These are phyloP conservation scores for Lepidium aucheri DNA, from an alignment of 345 rosid genomes.

Conservation along the genomic window DNA sequence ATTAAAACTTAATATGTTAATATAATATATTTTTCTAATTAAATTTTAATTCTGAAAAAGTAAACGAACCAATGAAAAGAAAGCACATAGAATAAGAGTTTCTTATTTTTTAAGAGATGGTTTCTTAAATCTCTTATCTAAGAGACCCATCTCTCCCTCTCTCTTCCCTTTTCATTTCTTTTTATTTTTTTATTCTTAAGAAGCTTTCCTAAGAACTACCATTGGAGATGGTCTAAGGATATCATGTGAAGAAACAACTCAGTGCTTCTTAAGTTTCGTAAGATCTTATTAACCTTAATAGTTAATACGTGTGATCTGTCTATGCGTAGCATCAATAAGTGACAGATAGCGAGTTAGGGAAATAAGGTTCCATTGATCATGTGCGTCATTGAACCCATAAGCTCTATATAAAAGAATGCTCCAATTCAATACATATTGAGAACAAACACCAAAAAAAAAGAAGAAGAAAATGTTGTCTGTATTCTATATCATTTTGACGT, in stretches of 20 bases:
- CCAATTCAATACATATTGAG: neutral
- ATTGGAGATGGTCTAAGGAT: too few relatives aligned
- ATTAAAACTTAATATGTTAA: too few relatives aligned
- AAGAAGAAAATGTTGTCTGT: neutral
- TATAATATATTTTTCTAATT: too few relatives aligned
- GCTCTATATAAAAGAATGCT: neutral
- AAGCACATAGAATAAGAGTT: too few relatives aligned
- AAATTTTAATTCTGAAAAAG: too few relatives aligned
- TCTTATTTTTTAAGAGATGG: too few relatives aligned
- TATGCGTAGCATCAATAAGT: constrained; percentile 2
- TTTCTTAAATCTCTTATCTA: too few relatives aligned
- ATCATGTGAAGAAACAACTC: constrained; percentile 12
- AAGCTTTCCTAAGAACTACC: too few relatives aligned
- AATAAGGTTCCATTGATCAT: constrained; percentile 6
- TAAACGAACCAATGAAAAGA: too few relatives aligned
- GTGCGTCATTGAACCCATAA: constrained; percentile 7
- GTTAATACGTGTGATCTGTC: constrained; percentile 11
- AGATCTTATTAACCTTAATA: constrained; percentile 8
- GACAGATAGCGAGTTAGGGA: neutral
- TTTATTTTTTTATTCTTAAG: too few relatives aligned
- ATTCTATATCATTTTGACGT: neutral
- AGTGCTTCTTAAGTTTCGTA: constrained; percentile 15
- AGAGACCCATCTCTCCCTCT: too few relatives aligned
- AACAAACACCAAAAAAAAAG: neutral
- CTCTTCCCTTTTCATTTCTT: too few relatives aligned